Evolutionary conservation across 2,329 filamentous ascomycete genomes (phyloP), one percentile per base, ranked within the genome.

Genomic region (Zopfia rhizophila): DNA sequence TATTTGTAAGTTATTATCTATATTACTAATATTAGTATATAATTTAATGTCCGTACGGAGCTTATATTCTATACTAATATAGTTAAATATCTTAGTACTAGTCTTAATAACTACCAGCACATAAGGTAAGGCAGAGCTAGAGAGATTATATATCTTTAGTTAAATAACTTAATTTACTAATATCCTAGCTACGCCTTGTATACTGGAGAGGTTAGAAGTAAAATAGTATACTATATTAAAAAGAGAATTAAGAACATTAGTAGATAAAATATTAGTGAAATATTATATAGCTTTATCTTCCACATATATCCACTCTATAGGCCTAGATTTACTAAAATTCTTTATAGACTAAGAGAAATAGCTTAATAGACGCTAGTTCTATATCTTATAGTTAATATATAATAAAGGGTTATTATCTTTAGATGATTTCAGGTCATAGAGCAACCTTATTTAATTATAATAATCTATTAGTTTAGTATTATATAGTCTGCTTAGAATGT

Each of bases 171-270:
- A 53, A 10, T 53, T 41, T 10, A 55, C 57, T 25, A 66, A 24
- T n/a, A 63, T 40, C 8, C 38, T 35, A 29, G 59, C 54, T n/a
- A 65, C 43, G 3, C 49, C 54, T 27, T 32, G 21, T 3, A 61
- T 33, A 12, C 63, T 60, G n/a, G 52, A 51, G 3, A 65, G 32
- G 39, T 66, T 60, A n/a, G 49, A 29, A 3, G 61, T 56, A 42
- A 66, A 66, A 32, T 61, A 65, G 32, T 53, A 63, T 7, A 65
- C 14, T 3, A 56, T 52, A 19, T 57, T 41, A n/a, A 51, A 61
- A 1, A 65, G 23, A 3, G 56, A 56, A n/a, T 40, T 45, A 19
- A 66, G 27, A 12, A 59, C 56, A 12, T 46, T 29, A 12, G 33
- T 25, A 31, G 46, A 48, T 6, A 65, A 25, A 19, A 40, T 28